phyloP scores from a whole-genome alignment of 441 rosid genomes.

The Lepidium campestre region DNA sequence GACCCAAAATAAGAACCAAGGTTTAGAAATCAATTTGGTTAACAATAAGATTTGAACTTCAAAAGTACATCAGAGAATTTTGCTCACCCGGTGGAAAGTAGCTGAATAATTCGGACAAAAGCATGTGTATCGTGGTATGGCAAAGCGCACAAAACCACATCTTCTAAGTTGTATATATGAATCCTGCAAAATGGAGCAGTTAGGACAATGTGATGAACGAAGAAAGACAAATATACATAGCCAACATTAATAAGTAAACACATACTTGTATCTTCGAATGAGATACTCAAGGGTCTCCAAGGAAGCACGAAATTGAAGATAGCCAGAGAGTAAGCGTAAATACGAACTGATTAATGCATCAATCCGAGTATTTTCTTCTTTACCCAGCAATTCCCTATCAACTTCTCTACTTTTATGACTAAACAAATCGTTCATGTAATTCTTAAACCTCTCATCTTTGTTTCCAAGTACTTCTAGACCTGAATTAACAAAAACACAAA shows the following conservation, averaged over 20 bases:
- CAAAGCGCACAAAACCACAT: slow-evolving; percentile 71
- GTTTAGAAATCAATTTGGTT: neutral
- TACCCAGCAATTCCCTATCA: slow-evolving; percentile 71
- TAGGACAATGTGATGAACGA: neutral
- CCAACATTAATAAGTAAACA: neutral
- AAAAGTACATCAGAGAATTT: neutral
- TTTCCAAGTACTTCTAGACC: slow-evolving; percentile 74
- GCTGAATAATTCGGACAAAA: slow-evolving; percentile 81
- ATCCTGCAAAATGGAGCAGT: slow-evolving; percentile 45
- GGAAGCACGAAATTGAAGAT: slow-evolving; percentile 62
- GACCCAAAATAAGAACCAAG: slow-evolving; percentile 15
- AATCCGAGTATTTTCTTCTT: slow-evolving; percentile 59
- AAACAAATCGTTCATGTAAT: slow-evolving; percentile 61
- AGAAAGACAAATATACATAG: neutral
- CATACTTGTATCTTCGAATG: slow-evolving; percentile 89
- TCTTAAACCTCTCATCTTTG: slow-evolving; percentile 65
- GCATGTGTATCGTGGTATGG: slow-evolving; percentile 92
- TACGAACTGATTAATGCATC: slow-evolving; percentile 54
- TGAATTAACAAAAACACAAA: slow-evolving; percentile 24
- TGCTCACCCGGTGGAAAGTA: slow-evolving; percentile 69
- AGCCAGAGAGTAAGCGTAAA: slow-evolving; percentile 64
- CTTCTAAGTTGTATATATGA: slow-evolving; percentile 75
- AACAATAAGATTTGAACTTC: neutral
- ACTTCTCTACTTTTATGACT: slow-evolving; percentile 72
- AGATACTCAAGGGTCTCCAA: slow-evolving; percentile 87